Base-by-base conservation (phyloP, 768 basidiomycete species). In the Suillus luteus region DNA sequence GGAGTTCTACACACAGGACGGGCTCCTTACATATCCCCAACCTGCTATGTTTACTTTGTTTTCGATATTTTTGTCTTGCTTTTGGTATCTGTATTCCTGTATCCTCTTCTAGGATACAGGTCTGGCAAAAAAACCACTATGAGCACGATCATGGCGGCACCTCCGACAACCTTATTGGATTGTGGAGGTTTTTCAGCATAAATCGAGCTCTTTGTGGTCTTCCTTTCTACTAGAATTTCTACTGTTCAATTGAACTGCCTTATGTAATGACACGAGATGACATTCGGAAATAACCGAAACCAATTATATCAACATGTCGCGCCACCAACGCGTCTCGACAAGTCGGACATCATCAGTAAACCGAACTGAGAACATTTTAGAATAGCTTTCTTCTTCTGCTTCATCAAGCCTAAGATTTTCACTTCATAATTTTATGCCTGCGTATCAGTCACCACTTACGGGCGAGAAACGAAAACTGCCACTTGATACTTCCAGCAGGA, bases 381-480 rank as follows among this genome's bases (percentile, higher is more conserved):
- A 46, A 19, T 14, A 4, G 2, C 40, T 51, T 48, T 22, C 11
- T 48, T 48, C 14, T 37, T 58, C 10, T 27, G 10, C 57, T 12
- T 12, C 44, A 49, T 17, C 9, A 24, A 37, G 17, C 15, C n/a
- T 22, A 33, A 48, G 1, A 14, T n/a, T 6, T 27, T 15, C 31
- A 27, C 43, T 62, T 40, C 40, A 31, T 37, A 33, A 24, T 10
- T 52, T 40, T 27, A 75, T 76, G 75, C 44, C 75, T 43, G 63
- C 66, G 3, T 59, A 48, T 37, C 66, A 65, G 48, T 65, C 68
- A 33, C 62, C 67, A 46, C 48, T 63, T 7, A 54, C 65, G 9
- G 75, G 75, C 3, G 71, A 74, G 58, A 76, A 78, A 52, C 69
- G 75, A 61, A 78, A 77, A 57, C 64, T 64, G 24, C 59, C 62